phyloP scores from a whole-genome alignment of 805 yeast species.

The Lachancea lanzarotensis region DNA sequence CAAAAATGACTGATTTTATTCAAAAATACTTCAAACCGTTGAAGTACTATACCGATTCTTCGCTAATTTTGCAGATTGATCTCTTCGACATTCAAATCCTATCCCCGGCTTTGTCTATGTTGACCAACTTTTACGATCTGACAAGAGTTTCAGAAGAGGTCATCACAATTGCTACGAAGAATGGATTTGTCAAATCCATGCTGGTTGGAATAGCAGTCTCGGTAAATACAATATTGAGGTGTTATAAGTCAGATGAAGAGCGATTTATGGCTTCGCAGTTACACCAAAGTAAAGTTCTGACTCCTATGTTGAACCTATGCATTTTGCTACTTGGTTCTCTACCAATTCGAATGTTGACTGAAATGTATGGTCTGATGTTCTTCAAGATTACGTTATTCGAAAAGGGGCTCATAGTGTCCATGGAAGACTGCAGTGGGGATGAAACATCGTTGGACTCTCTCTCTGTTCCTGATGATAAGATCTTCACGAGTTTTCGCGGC shows the following conservation, averaged over 20 bases:
- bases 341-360: slow-evolving; percentile 20
- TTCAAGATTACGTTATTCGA: slow-evolving; percentile 18
- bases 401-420: slow-evolving; percentile 12
- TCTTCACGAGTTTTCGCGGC: slow-evolving; percentile 8
- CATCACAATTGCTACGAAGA: slow-evolving; percentile 8
- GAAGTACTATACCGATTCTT: slow-evolving; percentile 13
- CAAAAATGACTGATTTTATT: slow-evolving; percentile 13
- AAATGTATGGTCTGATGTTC: slow-evolving; percentile 20
- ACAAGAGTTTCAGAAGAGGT: slow-evolving; percentile 9
- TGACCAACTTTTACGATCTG: slow-evolving; percentile 19
- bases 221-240: slow-evolving; percentile 9
- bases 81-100: slow-evolving; percentile 20
- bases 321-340: slow-evolving; percentile 17
- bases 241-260: slow-evolving; percentile 16
- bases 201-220: slow-evolving; percentile 15
- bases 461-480: slow-evolving; percentile 8
- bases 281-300: slow-evolving; percentile 4
- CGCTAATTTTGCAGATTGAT: slow-evolving; percentile 14
- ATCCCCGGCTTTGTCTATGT: slow-evolving; percentile 19
- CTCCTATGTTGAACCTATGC: slow-evolving; percentile 21
- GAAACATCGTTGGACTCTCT: slow-evolving; percentile 9
- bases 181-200: slow-evolving; percentile 17
- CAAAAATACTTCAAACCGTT: slow-evolving; percentile 15
- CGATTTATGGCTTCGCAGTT: slow-evolving; percentile 14
- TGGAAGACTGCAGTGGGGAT: slow-evolving; percentile 8